These are phyloP conservation scores for Pichia eremophila DNA, from an alignment of 805 yeast genomes.

Conservation along the genomic window DNA sequence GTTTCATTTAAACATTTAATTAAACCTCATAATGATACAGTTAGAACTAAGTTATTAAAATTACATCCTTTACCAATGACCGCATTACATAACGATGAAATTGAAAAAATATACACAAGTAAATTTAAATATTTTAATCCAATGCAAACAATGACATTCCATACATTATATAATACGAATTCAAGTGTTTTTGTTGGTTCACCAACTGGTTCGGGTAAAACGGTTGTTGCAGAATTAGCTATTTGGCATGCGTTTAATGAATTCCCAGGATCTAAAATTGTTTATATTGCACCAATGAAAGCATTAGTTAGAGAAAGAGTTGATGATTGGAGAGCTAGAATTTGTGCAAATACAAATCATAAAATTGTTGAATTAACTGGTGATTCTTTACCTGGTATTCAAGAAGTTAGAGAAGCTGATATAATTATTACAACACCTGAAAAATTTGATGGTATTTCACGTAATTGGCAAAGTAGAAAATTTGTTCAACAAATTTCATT, in stretches of 20 bases:
- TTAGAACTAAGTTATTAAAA: conserved; percentile 70
- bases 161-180: conserved; percentile 71
- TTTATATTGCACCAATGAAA: conserved; percentile 85
- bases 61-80: conserved; percentile 79
- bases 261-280: conserved; percentile 71
- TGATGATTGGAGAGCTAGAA: conserved; percentile 62
- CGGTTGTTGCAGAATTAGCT: conserved; percentile 93
- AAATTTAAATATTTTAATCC: conserved; percentile 88
- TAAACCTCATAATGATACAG: conserved; percentile 78
- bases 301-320: conserved; percentile 79
- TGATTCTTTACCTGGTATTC: conserved; percentile 67
- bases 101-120: conserved; percentile 58
- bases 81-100: conserved; percentile 59
- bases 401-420: conserved; percentile 57
- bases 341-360: conserved; percentile 36
- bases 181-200: conserved; percentile 88
- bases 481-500: conserved; percentile 68
- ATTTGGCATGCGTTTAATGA: conserved; percentile 92
- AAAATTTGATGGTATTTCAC: conserved; percentile 79
- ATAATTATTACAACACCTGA: conserved; percentile 79
- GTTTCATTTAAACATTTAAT: conserved; percentile 87
- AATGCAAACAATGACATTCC: conserved; percentile 97
- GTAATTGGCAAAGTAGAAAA: conserved; percentile 74
- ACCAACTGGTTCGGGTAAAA: conserved; percentile 98
- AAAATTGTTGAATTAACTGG: conserved; percentile 73